These are phyloP conservation scores for Albugo laibachii DNA, from an alignment of 352 stramenopile genomes.

Conservation along the genomic window DNA sequence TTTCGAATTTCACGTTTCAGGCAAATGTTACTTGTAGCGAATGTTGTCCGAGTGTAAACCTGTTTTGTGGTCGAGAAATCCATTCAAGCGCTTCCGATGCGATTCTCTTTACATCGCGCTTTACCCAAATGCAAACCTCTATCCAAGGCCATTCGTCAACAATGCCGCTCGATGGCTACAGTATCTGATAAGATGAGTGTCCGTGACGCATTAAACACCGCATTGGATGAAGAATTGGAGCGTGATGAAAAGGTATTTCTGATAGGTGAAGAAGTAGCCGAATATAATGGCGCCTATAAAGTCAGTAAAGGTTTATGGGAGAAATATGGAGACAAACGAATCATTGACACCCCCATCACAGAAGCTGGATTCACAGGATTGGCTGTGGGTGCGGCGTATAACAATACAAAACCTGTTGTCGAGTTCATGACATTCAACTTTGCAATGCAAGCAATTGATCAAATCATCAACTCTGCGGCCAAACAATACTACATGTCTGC, in stretches of 20 bases:
- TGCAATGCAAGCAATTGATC: slow-evolving; percentile 99
- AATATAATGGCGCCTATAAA: slow-evolving; percentile 99
- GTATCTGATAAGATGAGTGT: slow-evolving; percentile 85
- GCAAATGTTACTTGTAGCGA: too few relatives aligned
- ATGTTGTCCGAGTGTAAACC: too few relatives aligned
- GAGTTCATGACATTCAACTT: slow-evolving; percentile 99
- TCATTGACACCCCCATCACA: slow-evolving; percentile 99
- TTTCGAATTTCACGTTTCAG: too few relatives aligned
- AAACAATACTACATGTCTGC: slow-evolving; percentile 99
- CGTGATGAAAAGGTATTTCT: slow-evolving; percentile 90
- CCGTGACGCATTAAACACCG: slow-evolving; percentile 96
- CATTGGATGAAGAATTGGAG: slow-evolving; percentile 98
- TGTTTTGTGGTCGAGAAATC: too few relatives aligned
- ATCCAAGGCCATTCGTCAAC: background rate
- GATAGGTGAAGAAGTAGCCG: slow-evolving; percentile 95
- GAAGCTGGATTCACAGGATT: slow-evolving; percentile 92
- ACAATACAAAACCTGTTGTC: slow-evolving; percentile 94
- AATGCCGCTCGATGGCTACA: slow-evolving; percentile 45
- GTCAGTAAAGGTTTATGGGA: slow-evolving; percentile 93
- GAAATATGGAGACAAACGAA: slow-evolving; percentile 97
- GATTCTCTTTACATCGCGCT: too few relatives aligned
- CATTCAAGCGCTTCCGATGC: too few relatives aligned
- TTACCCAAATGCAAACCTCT: too few relatives aligned
- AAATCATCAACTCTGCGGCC: slow-evolving; percentile 98
- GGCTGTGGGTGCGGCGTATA: slow-evolving; percentile 88